These are phyloP conservation scores for Syncephalastrum contaminatum DNA, from an alignment of 371 early-diverging fungal species.

Conservation along the genomic window DNA sequence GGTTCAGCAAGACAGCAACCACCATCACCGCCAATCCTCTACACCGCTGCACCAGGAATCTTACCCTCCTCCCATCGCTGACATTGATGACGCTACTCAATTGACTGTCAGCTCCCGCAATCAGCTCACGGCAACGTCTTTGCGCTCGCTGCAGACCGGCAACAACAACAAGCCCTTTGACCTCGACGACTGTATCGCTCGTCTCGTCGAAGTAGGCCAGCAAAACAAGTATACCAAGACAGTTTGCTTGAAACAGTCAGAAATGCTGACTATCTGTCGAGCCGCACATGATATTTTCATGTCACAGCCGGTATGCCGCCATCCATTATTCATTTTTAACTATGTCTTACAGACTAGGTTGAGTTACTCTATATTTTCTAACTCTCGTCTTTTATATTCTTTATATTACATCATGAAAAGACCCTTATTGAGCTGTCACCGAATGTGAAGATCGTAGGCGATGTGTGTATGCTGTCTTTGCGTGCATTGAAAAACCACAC, in stretches of 20 bases:
- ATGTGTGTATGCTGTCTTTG: conserved; percentile 19
- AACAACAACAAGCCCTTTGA: conserved; percentile 33
- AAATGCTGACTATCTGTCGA: conserved; percentile 80
- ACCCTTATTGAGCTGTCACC: conserved; percentile 87
- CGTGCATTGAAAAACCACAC: no score
- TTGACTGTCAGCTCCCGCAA: background rate
- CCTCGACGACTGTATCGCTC: conserved; percentile 76
- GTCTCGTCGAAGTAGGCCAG: conserved; percentile 71
- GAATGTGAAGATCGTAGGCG: conserved; percentile 86
- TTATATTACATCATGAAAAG: background rate
- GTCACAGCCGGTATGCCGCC: conserved; percentile 62
- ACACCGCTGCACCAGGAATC: no score
- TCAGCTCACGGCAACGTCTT: conserved; percentile 3
- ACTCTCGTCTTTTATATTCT: background rate
- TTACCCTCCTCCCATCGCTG: no score
- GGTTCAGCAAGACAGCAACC: no score
- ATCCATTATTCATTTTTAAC: no score
- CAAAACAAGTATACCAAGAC: conserved; percentile 63
- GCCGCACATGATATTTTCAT: conserved; percentile 81
- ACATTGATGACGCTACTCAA: conserved; percentile 3
- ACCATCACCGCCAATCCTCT: no score
- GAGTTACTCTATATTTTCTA: no score
- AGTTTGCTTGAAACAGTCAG: conserved; percentile 68
- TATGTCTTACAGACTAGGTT: no score
- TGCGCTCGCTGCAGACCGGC: background rate